A percentile compares a stretch with the other conserved stretches of the same genome.
phyloP scores from a whole-genome alignment of 1,284 basidiomycete genomes.

The Rugosomyces carneus region DNA sequence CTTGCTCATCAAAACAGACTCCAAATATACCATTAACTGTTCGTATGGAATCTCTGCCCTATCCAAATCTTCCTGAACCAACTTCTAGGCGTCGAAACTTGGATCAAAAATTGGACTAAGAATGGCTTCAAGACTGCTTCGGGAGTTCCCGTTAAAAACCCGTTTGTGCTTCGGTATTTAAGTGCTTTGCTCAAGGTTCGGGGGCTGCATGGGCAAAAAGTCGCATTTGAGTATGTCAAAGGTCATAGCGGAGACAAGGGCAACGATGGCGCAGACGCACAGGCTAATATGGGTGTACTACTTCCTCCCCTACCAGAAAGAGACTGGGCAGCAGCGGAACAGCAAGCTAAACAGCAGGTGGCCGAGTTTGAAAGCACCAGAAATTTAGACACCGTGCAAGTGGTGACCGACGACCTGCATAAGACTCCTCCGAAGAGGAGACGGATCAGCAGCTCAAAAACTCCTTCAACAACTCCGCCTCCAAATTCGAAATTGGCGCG shows the following conservation, averaged over 20 bases:
- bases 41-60: constrained; percentile 14
- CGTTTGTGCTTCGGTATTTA: constrained; percentile 57
- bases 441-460: constrained; percentile 7
- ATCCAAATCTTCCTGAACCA: neutral
- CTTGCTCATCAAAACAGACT: constrained; percentile 71
- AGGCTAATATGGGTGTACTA: constrained; percentile 53
- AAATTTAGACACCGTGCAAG: constrained; percentile 2
- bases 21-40: constrained; percentile 72
- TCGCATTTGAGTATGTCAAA: constrained; percentile 59
- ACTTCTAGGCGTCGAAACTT: constrained; percentile 50
- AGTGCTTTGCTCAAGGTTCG: constrained; percentile 47
- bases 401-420: constrained; percentile 1
- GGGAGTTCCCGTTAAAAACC: constrained; percentile 60
- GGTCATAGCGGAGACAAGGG: constrained; percentile 69
- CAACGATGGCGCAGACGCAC: constrained; percentile 73
- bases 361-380: constrained; percentile 5
- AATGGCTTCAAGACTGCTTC: constrained; percentile 44
- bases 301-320: constrained; percentile 37
- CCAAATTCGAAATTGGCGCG: neutral
- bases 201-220: constrained; percentile 40
- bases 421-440: constrained; percentile 10
- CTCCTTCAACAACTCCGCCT: neutral
- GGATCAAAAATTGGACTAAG: constrained; percentile 58
- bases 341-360: constrained; percentile 6
- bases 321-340: constrained; percentile 41